Percentiles rank a stretch among this genome's conserved stretches.
Evolutionary conservation across 495 filamentous ascomycete species (phyloP).

Genomic region (Xylaria bambusicola): DNA sequence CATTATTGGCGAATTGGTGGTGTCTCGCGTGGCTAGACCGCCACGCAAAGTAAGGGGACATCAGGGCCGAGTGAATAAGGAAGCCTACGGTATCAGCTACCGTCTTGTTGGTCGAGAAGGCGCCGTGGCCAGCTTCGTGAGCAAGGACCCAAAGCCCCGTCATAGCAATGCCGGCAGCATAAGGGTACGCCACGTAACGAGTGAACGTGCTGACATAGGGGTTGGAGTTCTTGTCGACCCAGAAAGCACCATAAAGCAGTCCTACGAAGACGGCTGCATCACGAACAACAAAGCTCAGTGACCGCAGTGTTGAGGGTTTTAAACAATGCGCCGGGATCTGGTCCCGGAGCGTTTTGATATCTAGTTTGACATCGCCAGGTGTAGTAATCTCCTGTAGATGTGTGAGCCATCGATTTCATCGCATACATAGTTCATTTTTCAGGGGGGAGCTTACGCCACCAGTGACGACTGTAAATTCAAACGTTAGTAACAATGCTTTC

Average conservation of each 20-base stretch:
- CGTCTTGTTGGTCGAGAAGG: conserved; percentile 60
- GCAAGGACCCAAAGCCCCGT: conserved; percentile 70
- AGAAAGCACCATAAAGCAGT: not conserved
- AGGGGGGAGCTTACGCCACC: not conserved
- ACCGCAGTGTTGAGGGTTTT: conserved; percentile 1
- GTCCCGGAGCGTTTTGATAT: not conserved
- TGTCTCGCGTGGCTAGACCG: conserved; percentile 70
- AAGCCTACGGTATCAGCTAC: conserved; percentile 67
- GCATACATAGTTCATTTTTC: not conserved
- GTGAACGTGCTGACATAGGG: not conserved
- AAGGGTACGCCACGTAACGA: conserved; percentile 38
- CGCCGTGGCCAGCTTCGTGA: conserved; percentile 70
- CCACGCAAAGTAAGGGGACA: conserved; percentile 74
- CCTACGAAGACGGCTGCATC: not conserved
- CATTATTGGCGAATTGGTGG: conserved; percentile 62
- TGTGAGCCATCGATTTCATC: not conserved
- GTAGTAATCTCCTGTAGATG: not conserved
- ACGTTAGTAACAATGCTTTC: not conserved
- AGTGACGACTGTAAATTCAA: not conserved
- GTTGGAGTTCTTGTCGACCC: not conserved
- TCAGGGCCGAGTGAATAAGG: conserved; percentile 61
- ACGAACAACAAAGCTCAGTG: not conserved
- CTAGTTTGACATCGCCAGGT: not conserved
- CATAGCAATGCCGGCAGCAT: conserved; percentile 51
- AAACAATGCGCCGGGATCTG: conserved; percentile 1